Evolutionary conservation across 1,284 basidiomycete species (phyloP).

Genomic region (Heterobasidion parviporum): DNA sequence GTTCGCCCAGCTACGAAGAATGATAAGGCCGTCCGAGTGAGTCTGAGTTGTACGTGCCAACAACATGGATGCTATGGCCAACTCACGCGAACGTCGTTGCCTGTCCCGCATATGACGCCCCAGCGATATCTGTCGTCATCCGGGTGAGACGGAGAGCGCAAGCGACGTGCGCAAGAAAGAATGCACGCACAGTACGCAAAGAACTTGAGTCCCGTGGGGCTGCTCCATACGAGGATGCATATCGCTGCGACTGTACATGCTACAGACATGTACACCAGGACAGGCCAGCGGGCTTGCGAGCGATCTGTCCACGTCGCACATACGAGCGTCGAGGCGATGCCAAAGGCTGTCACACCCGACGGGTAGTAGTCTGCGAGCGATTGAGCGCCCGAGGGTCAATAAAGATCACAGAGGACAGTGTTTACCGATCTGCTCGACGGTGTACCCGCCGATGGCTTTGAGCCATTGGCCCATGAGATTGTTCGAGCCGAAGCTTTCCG

Average conservation of each 20-base stretch:
- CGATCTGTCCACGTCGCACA: constrained; percentile 59
- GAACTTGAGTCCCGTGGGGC: constrained; percentile 51
- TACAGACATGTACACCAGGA: constrained; percentile 55
- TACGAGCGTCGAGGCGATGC: constrained; percentile 51
- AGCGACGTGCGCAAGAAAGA: neutral
- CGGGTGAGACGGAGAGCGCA: neutral
- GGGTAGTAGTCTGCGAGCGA: constrained; percentile 48
- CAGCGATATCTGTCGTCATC: constrained; percentile 38
- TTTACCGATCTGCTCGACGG: constrained; percentile 49
- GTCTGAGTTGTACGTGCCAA: constrained; percentile 13
- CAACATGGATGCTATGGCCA: neutral
- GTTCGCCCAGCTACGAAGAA: constrained; percentile 38
- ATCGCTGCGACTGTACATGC: constrained; percentile 45
- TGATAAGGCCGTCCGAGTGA: too few species aligned
- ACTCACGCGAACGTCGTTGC: constrained; percentile 57
- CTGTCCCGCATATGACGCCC: constrained; percentile 59
- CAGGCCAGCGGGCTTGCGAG: constrained; percentile 50
- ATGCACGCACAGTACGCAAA: constrained; percentile 53
- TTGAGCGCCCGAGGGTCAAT: too few species aligned
- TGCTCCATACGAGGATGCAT: constrained; percentile 50
- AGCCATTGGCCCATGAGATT: constrained; percentile 75
- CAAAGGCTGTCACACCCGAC: constrained; percentile 57
- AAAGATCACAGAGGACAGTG: neutral
- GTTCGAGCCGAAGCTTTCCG: constrained; percentile 65
- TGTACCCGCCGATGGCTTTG: constrained; percentile 51